phyloP scores from a whole-genome alignment of 768 basidiomycete species.

The Boletus rex-veris region DNA sequence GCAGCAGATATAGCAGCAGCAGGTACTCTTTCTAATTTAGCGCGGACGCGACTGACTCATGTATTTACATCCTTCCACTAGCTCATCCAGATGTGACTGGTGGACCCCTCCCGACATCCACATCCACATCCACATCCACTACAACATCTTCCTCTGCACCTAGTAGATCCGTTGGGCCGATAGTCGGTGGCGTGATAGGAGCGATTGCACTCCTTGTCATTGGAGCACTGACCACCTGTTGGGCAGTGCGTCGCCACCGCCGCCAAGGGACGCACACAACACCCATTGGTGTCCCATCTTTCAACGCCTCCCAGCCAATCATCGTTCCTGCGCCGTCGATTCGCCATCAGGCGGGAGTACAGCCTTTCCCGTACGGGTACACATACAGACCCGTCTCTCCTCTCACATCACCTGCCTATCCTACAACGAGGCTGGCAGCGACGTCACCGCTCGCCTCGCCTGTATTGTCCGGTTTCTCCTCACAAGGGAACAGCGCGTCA shows the following conservation, averaged over 20 bases:
- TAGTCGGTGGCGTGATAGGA: slow-evolving; percentile 25
- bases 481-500: background rate
- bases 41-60: background rate
- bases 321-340: background rate
- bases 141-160: slow-evolving; percentile 9
- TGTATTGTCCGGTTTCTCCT: background rate
- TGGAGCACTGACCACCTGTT: slow-evolving; percentile 11
- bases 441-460: background rate
- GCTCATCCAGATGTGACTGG: slow-evolving; percentile 17
- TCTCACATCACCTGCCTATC: slow-evolving; percentile 5
- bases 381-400: background rate
- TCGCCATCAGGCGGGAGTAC: background rate
- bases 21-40: slow-evolving; percentile 7
- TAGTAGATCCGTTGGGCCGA: slow-evolving; percentile 5
- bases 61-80: slow-evolving; percentile 1
- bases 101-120: slow-evolving; percentile 1
- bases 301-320: background rate
- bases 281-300: background rate
- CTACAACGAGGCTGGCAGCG: slow-evolving; percentile 9
- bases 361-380: background rate
- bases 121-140: slow-evolving; percentile 8
- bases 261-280: background rate
- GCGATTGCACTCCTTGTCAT: slow-evolving; percentile 12
- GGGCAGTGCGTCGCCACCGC: slow-evolving; percentile 10
- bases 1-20: slow-evolving; percentile 4